Evolutionary conservation across 2,329 filamentous ascomycete genomes (phyloP).

Genomic region (Hypoxylon sp.): DNA sequence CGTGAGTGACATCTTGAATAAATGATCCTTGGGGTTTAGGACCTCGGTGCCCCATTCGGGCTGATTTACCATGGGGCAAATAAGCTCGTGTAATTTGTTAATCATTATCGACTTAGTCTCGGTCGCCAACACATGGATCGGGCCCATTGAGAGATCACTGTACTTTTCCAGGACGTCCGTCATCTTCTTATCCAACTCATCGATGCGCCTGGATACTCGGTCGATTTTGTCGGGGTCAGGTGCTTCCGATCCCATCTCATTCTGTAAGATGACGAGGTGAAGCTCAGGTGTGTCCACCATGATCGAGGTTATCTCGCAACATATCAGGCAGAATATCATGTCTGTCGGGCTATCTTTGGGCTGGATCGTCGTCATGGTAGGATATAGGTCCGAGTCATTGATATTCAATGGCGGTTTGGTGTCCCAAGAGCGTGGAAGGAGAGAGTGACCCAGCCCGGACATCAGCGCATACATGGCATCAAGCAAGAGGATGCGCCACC

Average conservation of each 20-base stretch:
- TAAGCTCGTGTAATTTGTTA: conserved; percentile 62
- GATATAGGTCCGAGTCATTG: conserved; percentile 70
- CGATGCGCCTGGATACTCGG: conserved; percentile 58
- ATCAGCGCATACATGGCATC: conserved; percentile 69
- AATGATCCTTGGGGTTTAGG: conserved; percentile 62
- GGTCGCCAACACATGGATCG: conserved; percentile 64
- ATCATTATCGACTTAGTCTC: conserved; percentile 62
- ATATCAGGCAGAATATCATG: conserved; percentile 68
- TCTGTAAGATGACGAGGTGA: conserved; percentile 63
- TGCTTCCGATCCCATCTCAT: conserved; percentile 53
- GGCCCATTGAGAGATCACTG: conserved; percentile 65
- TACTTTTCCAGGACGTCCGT: conserved; percentile 62
- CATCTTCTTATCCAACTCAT: conserved; percentile 59
- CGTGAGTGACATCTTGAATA: conserved; percentile 67
- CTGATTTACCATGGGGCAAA: conserved; percentile 61
- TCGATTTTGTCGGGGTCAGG: conserved; percentile 52
- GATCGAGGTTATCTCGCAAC: conserved; percentile 64
- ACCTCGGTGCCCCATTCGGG: conserved; percentile 65
- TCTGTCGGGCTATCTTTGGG: conserved; percentile 69
- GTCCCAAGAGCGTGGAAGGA: conserved; percentile 66
- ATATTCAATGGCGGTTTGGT: conserved; percentile 69
- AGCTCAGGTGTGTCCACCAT: conserved; percentile 62
- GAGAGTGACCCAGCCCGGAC: conserved; percentile 67
- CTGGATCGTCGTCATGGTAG: conserved; percentile 63
- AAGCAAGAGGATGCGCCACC: conserved; percentile 73